Percentiles rank a stretch among this genome's conserved stretches.
phyloP scores from a whole-genome alignment of 192 early-diverging fungal genomes.

The Backusella mclennaniae region DNA sequence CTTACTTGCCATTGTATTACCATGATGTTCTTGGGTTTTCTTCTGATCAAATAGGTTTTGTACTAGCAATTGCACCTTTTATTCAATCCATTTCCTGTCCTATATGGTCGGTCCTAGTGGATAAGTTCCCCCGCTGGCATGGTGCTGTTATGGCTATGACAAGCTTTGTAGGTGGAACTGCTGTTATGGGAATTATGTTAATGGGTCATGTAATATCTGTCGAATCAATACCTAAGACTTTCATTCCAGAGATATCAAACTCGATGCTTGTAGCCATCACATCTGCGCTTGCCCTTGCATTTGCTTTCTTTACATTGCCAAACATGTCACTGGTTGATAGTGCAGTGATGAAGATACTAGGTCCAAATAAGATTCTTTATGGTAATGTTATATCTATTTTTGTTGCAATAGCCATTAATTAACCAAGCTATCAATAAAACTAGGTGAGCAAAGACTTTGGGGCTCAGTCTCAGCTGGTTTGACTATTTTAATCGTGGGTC shows the following conservation, averaged over 20 bases:
- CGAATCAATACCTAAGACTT: neutral
- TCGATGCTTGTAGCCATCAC: neutral
- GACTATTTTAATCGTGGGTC: conserved; percentile 19
- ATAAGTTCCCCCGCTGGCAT: conserved; percentile 28
- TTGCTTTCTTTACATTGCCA: conserved; percentile 37
- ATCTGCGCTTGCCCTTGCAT: conserved; percentile 7
- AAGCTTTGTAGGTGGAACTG: conserved; percentile 17
- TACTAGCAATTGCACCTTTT: conserved; percentile 40
- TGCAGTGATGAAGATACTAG: conserved; percentile 40
- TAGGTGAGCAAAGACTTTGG: conserved; percentile 36
- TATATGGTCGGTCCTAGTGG: conserved; percentile 34
- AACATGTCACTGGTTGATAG: conserved; percentile 38
- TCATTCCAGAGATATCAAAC: neutral
- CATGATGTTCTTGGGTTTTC: conserved; percentile 21
- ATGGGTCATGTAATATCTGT: neutral
- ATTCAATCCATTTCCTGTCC: conserved; percentile 37
- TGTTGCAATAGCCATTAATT: neutral
- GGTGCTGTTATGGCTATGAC: conserved; percentile 25
- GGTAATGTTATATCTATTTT: conserved; percentile 28
- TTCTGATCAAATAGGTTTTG: conserved; percentile 32
- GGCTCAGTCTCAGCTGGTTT: conserved; percentile 33
- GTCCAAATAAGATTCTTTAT: conserved; percentile 39
- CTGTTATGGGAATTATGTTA: conserved; percentile 24
- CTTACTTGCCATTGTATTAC: conserved; percentile 38
- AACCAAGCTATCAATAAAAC: neutral